phyloP scores from a whole-genome alignment of 148 eudicot species.

The Pouteria glomerata region DNA sequence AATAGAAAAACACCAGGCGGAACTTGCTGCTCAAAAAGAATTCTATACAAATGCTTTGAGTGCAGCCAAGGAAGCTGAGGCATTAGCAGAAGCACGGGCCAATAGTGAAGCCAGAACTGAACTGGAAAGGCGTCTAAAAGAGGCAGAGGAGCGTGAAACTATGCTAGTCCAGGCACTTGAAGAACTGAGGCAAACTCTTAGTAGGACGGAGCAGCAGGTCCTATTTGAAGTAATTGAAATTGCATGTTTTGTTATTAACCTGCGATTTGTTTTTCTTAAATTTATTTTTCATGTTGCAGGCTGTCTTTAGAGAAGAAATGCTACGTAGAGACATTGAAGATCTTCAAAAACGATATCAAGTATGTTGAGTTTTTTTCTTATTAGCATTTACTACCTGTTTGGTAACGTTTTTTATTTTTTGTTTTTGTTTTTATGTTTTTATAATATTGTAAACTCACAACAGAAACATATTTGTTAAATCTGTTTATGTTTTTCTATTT shows the following conservation, averaged over 20 bases:
- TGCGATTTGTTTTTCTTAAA: not conserved
- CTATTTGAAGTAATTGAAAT: slow-evolving; percentile 1
- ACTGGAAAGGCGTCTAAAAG: slow-evolving; percentile 72
- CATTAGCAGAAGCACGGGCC: slow-evolving; percentile 82
- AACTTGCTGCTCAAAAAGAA: slow-evolving; percentile 89
- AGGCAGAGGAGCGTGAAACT: slow-evolving; percentile 84
- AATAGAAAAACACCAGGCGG: slow-evolving; percentile 85
- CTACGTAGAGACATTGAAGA: slow-evolving; percentile 83
- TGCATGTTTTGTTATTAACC: slow-evolving; percentile 2
- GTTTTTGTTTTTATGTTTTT: too few species aligned
- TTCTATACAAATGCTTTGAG: slow-evolving; percentile 73
- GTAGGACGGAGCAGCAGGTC: slow-evolving; percentile 95
- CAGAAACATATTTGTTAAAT: too few species aligned
- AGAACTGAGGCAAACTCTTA: slow-evolving; percentile 81
- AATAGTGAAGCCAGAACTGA: slow-evolving; percentile 83
- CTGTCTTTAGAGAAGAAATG: slow-evolving; percentile 79
- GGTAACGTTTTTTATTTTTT: not conserved
- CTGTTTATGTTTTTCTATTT: too few species aligned
- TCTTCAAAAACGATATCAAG: slow-evolving; percentile 91
- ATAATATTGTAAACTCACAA: too few species aligned
- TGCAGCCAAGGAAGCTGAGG: slow-evolving; percentile 93
- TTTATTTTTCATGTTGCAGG: slow-evolving; percentile 39
- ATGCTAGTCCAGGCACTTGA: slow-evolving; percentile 96
- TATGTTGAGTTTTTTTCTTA: slow-evolving; percentile 24
- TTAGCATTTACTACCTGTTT: not conserved